phyloP scores from a whole-genome alignment of 148 eudicot species.

The Cornus controversa region DNA sequence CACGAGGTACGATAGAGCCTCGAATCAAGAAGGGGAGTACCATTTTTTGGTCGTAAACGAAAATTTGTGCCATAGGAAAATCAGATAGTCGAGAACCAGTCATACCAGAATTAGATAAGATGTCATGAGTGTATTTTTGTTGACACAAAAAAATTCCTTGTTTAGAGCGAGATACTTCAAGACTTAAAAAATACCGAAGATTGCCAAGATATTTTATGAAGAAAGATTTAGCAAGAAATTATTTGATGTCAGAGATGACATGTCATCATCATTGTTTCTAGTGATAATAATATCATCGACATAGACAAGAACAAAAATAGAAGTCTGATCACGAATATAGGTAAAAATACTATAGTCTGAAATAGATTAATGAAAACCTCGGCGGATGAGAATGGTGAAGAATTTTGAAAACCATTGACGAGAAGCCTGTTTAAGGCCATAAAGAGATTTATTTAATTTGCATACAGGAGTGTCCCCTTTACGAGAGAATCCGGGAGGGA shows the following conservation, averaged over 20 bases:
- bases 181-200: neutral
- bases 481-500: neutral
- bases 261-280: neutral
- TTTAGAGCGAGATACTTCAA: neutral
- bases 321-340: neutral
- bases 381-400: no score
- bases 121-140: neutral
- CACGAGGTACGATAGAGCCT: neutral
- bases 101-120: neutral
- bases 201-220: neutral
- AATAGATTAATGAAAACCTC: no score
- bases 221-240: neutral
- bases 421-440: neutral
- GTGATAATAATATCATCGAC: no score
- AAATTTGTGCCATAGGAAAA: neutral
- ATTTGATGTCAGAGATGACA: no score
- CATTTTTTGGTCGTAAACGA: neutral
- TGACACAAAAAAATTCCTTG: neutral
- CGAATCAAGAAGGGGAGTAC: neutral
- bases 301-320: neutral
- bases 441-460: neutral
- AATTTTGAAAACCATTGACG: no score
- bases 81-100: neutral
- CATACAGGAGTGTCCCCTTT: neutral
- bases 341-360: neutral